These are phyloP conservation scores for Malassezia pachydermatis DNA, from an alignment of 1,284 basidiomycete species.

Conservation along the genomic window DNA sequence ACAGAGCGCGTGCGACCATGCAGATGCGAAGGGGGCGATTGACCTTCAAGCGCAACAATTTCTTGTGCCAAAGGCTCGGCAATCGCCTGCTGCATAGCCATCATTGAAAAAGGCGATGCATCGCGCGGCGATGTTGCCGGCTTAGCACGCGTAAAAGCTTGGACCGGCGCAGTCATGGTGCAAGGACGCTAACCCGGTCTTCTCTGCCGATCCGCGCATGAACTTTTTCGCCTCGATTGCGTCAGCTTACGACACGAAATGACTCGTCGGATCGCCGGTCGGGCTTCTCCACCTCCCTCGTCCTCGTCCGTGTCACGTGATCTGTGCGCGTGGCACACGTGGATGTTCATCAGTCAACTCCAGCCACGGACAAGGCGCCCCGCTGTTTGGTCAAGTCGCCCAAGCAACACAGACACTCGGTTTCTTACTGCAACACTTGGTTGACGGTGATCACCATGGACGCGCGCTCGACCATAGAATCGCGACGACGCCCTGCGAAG, in stretches of 20 bases:
- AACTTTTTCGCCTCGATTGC: neutral
- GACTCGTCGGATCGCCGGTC: neutral
- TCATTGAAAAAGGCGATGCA: neutral
- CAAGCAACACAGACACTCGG: constrained; percentile 1
- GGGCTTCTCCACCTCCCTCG: too few species aligned
- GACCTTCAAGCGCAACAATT: neutral
- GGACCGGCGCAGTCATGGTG: constrained; percentile 5
- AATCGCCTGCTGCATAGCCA: constrained; percentile 10
- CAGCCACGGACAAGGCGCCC: constrained; percentile 1
- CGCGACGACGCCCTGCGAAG: constrained; percentile 43
- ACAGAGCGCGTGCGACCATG: constrained; percentile 3
- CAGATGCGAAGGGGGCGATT: neutral
- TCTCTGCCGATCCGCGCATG: too few species aligned
- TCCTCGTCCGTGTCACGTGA: constrained; percentile 17
- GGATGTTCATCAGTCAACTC: neutral
- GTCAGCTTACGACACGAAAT: neutral
- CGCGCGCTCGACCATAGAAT: constrained; percentile 25
- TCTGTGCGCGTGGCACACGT: constrained; percentile 8
- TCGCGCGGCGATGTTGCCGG: constrained; percentile 1
- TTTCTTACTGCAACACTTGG: neutral
- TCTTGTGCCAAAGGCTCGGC: constrained; percentile 3
- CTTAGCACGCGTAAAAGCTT: constrained; percentile 10
- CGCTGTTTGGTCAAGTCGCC: constrained; percentile 2
- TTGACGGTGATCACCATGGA: neutral
- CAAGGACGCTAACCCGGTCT: neutral